These are phyloP conservation scores for Brettanomyces custersianus DNA, from an alignment of 805 yeast species.

Conservation along the genomic window DNA sequence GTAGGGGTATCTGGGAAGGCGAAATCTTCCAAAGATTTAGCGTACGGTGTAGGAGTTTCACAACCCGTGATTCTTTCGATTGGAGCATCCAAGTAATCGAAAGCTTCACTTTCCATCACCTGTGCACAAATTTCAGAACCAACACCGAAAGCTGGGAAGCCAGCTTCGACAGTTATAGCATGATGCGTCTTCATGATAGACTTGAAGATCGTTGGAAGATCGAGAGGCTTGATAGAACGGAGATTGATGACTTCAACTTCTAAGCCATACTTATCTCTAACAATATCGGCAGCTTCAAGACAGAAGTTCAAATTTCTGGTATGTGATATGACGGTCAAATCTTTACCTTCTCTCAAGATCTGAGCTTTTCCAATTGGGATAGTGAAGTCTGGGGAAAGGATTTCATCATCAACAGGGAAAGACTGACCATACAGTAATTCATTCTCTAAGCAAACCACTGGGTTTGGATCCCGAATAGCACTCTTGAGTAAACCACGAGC, in stretches of 20 bases:
- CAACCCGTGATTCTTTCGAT: slow-evolving; percentile 98
- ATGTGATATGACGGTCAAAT: slow-evolving; percentile 83
- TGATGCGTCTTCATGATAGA: slow-evolving; percentile 96
- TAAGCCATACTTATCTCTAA: slow-evolving; percentile 79
- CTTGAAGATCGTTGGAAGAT: slow-evolving; percentile 72
- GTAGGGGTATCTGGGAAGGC: slow-evolving; percentile 97
- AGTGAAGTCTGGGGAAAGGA: slow-evolving; percentile 76
- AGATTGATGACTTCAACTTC: slow-evolving; percentile 90
- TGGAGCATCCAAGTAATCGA: slow-evolving; percentile 97
- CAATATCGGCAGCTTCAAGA: slow-evolving; percentile 80
- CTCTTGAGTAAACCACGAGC: slow-evolving; percentile 93
- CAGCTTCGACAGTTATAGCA: slow-evolving; percentile 92
- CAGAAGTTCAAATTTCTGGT: slow-evolving; percentile 84
- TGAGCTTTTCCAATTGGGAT: slow-evolving; percentile 94
- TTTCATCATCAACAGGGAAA: slow-evolving; percentile 85
- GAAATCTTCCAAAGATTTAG: slow-evolving; percentile 90
- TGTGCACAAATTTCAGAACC: slow-evolving; percentile 98
- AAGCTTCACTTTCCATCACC: slow-evolving; percentile 96
- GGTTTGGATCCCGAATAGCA: slow-evolving; percentile 97
- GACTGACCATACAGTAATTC: slow-evolving; percentile 91
- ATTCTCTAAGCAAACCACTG: slow-evolving; percentile 91
- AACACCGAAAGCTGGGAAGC: slow-evolving; percentile 97
- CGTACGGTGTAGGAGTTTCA: slow-evolving; percentile 99
- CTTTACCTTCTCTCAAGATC: slow-evolving; percentile 88
- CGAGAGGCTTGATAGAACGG: slow-evolving; percentile 96